A percentile compares a stretch with the other conserved stretches of the same genome.
phyloP scores from a whole-genome alignment of 2,329 filamentous ascomycete genomes.

The Phialocephala subalpina region DNA sequence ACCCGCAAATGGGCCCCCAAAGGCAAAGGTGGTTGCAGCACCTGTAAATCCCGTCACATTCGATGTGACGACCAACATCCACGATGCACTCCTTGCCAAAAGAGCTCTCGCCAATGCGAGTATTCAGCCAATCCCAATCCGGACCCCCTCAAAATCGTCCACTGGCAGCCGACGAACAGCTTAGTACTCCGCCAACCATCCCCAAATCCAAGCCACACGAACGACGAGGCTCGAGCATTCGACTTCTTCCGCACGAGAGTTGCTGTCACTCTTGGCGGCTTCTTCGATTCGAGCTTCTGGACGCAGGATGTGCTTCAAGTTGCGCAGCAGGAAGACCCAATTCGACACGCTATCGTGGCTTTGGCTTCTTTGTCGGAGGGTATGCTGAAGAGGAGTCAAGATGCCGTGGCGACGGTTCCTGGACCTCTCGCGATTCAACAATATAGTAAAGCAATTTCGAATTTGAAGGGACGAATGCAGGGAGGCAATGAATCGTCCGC shows the following conservation, averaged over 20 bases:
- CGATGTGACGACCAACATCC: background rate
- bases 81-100: conserved; percentile 4
- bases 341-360: conserved; percentile 14
- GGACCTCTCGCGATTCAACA: background rate
- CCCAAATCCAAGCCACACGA: background rate
- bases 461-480: background rate
- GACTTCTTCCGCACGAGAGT: conserved; percentile 8
- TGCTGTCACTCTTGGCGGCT: background rate
- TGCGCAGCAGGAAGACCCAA: conserved; percentile 7
- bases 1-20: conserved; percentile 4
- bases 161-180: background rate
- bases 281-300: conserved; percentile 13
- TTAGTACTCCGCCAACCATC: background rate
- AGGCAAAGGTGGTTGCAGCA: conserved; percentile 3
- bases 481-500: background rate
- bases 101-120: background rate
- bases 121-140: background rate
- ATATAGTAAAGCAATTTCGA: background rate
- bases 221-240: background rate
- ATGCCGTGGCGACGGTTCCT: background rate
- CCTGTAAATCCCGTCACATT: conserved; percentile 9
- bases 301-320: conserved; percentile 11
- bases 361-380: conserved; percentile 8
- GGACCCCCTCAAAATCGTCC: background rate
- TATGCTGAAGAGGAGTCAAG: background rate